phyloP scores from a whole-genome alignment of 108 stramenopile genomes.

The Fistulifera solaris region DNA sequence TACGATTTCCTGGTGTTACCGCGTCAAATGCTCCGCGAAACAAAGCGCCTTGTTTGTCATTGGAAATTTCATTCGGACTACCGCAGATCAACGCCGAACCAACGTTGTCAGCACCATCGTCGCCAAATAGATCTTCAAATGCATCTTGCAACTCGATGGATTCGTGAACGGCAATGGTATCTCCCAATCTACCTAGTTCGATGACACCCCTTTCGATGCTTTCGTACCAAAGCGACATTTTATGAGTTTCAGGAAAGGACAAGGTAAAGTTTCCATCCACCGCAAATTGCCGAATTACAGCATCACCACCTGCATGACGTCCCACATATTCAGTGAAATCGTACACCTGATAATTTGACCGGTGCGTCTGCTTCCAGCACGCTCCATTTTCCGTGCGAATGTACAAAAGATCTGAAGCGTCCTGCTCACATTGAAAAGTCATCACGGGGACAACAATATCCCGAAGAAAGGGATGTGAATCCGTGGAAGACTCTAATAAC shows the following conservation, averaged over 20 bases:
- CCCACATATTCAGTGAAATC: constrained; percentile 42
- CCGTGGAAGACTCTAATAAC: constrained; percentile 2
- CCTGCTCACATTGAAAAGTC: neutral
- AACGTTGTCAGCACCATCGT: constrained; percentile 7
- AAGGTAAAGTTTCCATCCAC: neutral
- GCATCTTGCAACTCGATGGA: constrained; percentile 2
- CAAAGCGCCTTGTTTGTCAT: constrained; percentile 8
- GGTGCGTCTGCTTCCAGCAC: constrained; percentile 41
- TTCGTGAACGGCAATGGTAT: constrained; percentile 3
- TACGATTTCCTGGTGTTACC: neutral
- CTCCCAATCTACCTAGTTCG: constrained; percentile 4
- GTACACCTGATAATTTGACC: constrained; percentile 37
- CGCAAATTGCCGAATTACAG: constrained; percentile 8
- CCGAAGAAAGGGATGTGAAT: neutral
- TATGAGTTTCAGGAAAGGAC: constrained; percentile 8
- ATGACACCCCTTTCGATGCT: neutral
- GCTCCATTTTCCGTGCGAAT: neutral
- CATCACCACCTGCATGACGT: constrained; percentile 16
- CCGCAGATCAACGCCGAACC: constrained; percentile 21
- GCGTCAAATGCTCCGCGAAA: constrained; percentile 7
- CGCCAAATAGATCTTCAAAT: constrained; percentile 7
- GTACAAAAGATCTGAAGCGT: neutral
- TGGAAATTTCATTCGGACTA: constrained; percentile 33
- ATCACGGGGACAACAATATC: neutral
- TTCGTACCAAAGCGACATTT: constrained; percentile 14